phyloP scores from a whole-genome alignment of 2,329 filamentous ascomycete species.

The Arthrocladium fulminans region DNA sequence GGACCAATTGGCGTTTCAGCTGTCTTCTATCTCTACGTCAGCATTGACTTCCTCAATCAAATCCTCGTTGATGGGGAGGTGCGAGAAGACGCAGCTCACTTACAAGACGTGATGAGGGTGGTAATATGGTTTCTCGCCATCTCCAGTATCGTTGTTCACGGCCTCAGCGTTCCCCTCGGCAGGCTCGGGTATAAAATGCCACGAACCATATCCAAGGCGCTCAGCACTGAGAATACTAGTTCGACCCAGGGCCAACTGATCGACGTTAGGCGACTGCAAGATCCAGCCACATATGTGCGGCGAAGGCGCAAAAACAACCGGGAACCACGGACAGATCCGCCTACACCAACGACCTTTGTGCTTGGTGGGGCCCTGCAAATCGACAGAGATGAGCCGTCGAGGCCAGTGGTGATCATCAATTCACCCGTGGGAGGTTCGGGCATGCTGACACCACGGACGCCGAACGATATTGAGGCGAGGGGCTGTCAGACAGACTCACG shows the following conservation, averaged over 20 bases:
- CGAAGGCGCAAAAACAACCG: background rate
- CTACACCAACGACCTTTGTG: constrained; percentile 1
- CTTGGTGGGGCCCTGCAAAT: background rate
- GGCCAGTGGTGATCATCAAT: background rate
- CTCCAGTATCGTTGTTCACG: constrained; percentile 65
- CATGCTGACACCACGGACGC: background rate
- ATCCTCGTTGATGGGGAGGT: constrained; percentile 51
- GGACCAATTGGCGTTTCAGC: constrained; percentile 86
- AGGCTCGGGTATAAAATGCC: constrained; percentile 41
- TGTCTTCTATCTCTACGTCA: constrained; percentile 80
- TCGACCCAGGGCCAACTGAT: background rate
- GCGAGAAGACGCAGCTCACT: constrained; percentile 55
- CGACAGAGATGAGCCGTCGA: background rate
- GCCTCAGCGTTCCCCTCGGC: constrained; percentile 65
- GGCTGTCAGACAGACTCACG: background rate
- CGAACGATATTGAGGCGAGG: background rate
- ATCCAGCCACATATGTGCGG: background rate
- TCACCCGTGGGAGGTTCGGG: background rate
- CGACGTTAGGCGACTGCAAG: background rate
- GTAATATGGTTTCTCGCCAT: constrained; percentile 81
- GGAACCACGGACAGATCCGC: background rate
- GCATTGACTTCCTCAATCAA: constrained; percentile 59
- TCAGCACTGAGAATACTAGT: constrained; percentile 32
- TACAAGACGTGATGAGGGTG: constrained; percentile 59
- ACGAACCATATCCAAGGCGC: constrained; percentile 35